phyloP scores from a whole-genome alignment of 2,329 filamentous ascomycete genomes.

The Clarireedia monteithiana region DNA sequence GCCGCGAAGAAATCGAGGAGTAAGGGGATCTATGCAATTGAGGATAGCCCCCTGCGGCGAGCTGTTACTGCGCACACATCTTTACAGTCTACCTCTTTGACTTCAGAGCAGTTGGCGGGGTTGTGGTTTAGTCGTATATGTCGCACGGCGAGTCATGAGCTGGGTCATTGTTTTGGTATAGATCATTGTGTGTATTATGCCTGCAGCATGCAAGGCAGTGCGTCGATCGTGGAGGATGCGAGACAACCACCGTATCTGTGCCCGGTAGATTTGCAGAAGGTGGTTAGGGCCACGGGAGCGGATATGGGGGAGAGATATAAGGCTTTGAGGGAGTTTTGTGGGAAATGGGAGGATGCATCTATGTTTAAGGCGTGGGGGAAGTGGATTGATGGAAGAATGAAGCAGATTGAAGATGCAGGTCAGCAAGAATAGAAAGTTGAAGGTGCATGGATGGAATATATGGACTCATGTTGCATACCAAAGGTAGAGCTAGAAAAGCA shows the following conservation, averaged over 20 bases:
- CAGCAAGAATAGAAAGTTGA: neutral
- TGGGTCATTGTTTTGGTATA: slow-evolving; percentile 60
- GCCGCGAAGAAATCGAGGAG: neutral
- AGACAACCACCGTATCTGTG: slow-evolving; percentile 58
- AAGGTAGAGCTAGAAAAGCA: too few species aligned
- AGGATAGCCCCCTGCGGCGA: slow-evolving; percentile 25
- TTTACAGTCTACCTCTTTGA: slow-evolving; percentile 12
- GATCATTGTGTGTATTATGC: slow-evolving; percentile 60
- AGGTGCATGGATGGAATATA: neutral
- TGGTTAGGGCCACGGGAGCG: slow-evolving; percentile 30
- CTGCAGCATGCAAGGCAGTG: slow-evolving; percentile 56
- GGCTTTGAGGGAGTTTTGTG: slow-evolving; percentile 36
- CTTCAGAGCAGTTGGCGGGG: slow-evolving; percentile 26
- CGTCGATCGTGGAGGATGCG: slow-evolving; percentile 47
- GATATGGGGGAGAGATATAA: slow-evolving; percentile 33
- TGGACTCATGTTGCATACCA: too few species aligned
- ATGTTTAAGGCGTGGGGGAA: slow-evolving; percentile 39
- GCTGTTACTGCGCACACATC: slow-evolving; percentile 28
- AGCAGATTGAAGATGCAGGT: neutral
- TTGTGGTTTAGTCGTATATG: slow-evolving; percentile 52
- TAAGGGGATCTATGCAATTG: neutral
- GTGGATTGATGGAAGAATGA: slow-evolving; percentile 34
- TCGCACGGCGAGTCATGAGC: slow-evolving; percentile 54
- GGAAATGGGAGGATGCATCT: slow-evolving; percentile 31
- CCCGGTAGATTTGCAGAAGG: slow-evolving; percentile 49